Evolutionary conservation across 1,284 basidiomycete species (phyloP), one percentile per base, ranked within the genome.

Genomic region (Kalmanozyma brasiliensis): DNA sequence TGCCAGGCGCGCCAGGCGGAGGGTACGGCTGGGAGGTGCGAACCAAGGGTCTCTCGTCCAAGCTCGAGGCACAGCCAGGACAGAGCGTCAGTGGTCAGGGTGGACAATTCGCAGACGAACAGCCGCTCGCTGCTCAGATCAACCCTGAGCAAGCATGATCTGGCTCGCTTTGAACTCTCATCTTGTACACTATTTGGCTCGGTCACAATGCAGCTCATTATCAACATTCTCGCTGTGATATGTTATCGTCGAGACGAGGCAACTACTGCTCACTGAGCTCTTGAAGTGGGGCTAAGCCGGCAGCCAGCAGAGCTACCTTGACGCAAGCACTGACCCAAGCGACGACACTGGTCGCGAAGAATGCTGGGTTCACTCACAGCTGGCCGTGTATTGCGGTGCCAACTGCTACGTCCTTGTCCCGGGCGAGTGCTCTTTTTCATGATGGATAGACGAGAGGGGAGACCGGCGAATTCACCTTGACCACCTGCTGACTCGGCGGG

Each of bases 11-110:
- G n/a, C 69, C 78, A 16, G 73, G 74, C 11, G 78, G 76, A 48
- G 79, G 79, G 2, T 82, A 79, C 26, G 80, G 80, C n/a, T 80
- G 73, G 63, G 70, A 73, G 26, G 76, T 80, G 17, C 57, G 79
- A 23, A 77, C 74, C 23, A 52, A 66, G 46, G 79, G 78, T 40
- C 71, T 81, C 19, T 74, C 74, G 14, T 75, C 69, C 22, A 70
- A 76, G 43, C 60, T 73, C 19, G 62, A 71, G 44, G 69, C 74
- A 29, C 52, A 58, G 37, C 52, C 66, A n/a, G 74, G 72, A 23
- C 72, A 74, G 51, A 55, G 58, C 34, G 43, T 62, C 37, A 63
- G 63, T 20, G 74, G 68, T 20, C 72, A 76, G 40, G 74, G 70
- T 20, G 74, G 73, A 24, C 29, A 47, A 4, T 57, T 61, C 11